Evolutionary conservation across 192 early-diverging fungal species (phyloP).

Genomic region (Neocallimastix lanati): DNA sequence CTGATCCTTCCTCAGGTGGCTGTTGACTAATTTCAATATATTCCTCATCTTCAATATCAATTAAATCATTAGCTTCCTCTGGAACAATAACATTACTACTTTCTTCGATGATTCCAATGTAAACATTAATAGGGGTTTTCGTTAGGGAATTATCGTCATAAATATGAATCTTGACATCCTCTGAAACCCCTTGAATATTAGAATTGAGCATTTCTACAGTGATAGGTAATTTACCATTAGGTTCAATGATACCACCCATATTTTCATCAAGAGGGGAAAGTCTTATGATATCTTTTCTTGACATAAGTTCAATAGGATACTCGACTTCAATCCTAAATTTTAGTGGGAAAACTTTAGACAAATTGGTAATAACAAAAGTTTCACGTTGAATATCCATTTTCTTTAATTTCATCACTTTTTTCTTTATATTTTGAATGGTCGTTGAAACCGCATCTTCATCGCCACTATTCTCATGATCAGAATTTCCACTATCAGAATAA

Average conservation of each 20-base stretch:
- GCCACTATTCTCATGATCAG: slow-evolving; percentile 8
- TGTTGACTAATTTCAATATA: too few relatives aligned
- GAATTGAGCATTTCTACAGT: slow-evolving; percentile 39
- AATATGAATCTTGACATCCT: too few relatives aligned
- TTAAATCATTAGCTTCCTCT: neutral
- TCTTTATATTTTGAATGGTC: neutral
- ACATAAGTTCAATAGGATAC: too few relatives aligned
- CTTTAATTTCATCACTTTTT: neutral
- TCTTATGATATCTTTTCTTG: too few relatives aligned
- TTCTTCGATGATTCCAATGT: too few relatives aligned
- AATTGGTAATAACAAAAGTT: slow-evolving; percentile 38
- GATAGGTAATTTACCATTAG: slow-evolving; percentile 33
- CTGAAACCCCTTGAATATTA: too few relatives aligned
- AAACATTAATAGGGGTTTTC: slow-evolving; percentile 33
- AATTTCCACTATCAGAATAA: slow-evolving; percentile 36
- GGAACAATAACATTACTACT: neutral
- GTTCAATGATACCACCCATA: slow-evolving; percentile 32
- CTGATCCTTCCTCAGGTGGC: too few relatives aligned
- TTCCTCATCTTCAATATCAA: neutral
- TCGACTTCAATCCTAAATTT: too few relatives aligned
- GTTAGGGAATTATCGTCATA: slow-evolving; percentile 45
- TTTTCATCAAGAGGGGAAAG: slow-evolving; percentile 37
- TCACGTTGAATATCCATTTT: slow-evolving; percentile 12
- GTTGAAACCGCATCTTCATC: neutral
- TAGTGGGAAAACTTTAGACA: too few relatives aligned